Evolutionary conservation across 2,329 filamentous ascomycete species (phyloP).

Genomic region (Diplodia mutila): DNA sequence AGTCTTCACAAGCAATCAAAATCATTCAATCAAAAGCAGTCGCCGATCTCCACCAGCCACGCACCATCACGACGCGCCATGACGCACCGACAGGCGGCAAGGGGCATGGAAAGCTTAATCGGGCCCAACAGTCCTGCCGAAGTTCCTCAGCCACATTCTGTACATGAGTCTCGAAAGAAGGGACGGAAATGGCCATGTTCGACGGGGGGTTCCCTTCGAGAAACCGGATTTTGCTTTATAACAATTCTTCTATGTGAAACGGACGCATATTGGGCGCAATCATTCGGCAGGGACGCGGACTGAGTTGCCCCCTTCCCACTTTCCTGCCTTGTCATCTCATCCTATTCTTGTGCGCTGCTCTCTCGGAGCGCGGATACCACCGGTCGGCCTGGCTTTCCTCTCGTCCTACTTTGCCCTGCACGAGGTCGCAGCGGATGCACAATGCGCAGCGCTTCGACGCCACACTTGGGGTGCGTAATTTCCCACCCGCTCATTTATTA

Average conservation of each 20-base stretch:
- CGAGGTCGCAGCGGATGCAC: not conserved
- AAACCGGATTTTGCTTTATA: not conserved
- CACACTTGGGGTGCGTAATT: slow-evolving; percentile 6
- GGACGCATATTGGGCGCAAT: slow-evolving; percentile 7
- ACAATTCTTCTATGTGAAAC: slow-evolving; percentile 14
- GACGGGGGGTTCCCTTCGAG: not conserved
- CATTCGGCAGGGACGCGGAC: no score
- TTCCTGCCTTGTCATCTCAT: not conserved
- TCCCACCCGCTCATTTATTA: not conserved
- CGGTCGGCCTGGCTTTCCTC: not conserved
- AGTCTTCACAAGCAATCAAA: not conserved
- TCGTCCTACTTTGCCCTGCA: not conserved
- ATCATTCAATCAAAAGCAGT: slow-evolving; percentile 1
- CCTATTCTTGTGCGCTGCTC: not conserved
- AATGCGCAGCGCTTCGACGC: not conserved
- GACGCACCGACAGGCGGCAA: not conserved
- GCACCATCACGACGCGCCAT: not conserved
- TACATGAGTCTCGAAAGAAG: no score
- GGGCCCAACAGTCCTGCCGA: not conserved
- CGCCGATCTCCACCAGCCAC: slow-evolving; percentile 18
- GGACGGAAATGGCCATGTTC: no score
- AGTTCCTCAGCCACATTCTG: no score
- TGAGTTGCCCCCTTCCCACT: no score
- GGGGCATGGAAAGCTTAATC: slow-evolving; percentile 8
- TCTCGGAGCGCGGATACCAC: not conserved